Conservation (phyloP, 495 filamentous ascomycete species). For the Podospora pseudopauciseta region DNA sequence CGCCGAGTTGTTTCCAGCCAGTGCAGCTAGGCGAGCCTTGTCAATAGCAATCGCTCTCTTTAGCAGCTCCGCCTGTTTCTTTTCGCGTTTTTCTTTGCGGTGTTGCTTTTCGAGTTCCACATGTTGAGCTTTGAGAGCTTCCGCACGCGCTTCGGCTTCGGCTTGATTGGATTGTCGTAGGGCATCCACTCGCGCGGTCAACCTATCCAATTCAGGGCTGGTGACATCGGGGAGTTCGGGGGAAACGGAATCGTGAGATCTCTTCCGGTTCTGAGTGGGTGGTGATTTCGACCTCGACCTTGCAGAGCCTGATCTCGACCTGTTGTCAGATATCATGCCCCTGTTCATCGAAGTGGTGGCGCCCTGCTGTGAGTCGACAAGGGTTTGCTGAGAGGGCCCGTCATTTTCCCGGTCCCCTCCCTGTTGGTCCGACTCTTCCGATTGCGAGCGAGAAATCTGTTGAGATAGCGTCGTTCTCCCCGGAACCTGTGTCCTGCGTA, state of each 20-base stretch:
- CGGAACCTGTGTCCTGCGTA: background rate
- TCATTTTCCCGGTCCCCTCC: background rate
- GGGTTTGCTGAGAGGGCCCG: background rate
- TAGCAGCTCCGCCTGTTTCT: too few relatives aligned
- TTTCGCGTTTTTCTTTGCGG: too few relatives aligned
- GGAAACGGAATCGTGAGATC: too few relatives aligned
- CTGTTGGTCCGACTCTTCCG: background rate
- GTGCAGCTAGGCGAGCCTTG: background rate
- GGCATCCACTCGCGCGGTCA: too few relatives aligned
- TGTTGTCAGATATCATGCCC: background rate
- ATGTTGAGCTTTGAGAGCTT: too few relatives aligned
- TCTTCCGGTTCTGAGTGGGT: too few relatives aligned
- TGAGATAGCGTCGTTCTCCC: background rate
- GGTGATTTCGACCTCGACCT: too few relatives aligned
- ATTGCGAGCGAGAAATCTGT: background rate
- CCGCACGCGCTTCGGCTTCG: too few relatives aligned
- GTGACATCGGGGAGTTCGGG: too few relatives aligned
- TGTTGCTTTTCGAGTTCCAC: background rate
- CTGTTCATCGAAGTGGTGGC: background rate
- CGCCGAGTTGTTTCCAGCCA: background rate
- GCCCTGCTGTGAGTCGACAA: background rate
- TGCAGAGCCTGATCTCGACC: background rate
- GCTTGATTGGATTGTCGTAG: too few relatives aligned
- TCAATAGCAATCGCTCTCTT: too few relatives aligned
- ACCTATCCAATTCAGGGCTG: too few relatives aligned